Percentiles rank a stretch among this genome's conserved stretches.
phyloP scores from a whole-genome alignment of 1,139 yeast species.

The Diutina ranongensis region DNA sequence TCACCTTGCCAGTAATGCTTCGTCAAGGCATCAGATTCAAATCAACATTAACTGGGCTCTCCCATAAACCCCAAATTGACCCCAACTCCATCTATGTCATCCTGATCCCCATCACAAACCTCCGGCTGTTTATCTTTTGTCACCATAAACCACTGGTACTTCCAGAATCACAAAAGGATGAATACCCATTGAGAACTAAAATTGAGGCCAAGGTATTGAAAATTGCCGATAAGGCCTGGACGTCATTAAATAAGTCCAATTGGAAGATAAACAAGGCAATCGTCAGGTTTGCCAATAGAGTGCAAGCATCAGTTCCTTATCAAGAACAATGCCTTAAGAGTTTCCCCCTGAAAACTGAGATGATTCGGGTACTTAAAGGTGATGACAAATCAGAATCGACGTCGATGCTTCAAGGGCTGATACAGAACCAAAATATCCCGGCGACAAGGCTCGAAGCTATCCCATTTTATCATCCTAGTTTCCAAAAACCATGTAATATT shows the following conservation, averaged over 20 bases:
- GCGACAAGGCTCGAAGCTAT: conserved; percentile 27
- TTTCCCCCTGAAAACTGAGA: conserved; percentile 36
- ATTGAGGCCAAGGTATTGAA: conserved; percentile 27
- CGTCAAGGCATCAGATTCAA: neutral
- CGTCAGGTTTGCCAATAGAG: conserved; percentile 21
- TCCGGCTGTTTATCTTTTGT: conserved; percentile 46
- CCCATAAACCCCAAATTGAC: neutral
- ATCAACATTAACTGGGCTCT: neutral
- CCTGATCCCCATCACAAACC: conserved; percentile 49
- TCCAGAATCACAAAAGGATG: conserved; percentile 16
- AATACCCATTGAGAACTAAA: conserved; percentile 23
- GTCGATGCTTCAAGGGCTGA: conserved; percentile 21
- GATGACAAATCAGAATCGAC: conserved; percentile 6
- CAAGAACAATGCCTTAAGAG: conserved; percentile 40
- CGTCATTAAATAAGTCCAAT: conserved; percentile 28
- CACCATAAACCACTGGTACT: conserved; percentile 35
- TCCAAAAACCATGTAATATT: conserved; percentile 23
- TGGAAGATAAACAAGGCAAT: conserved; percentile 26
- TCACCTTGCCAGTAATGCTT: neutral
- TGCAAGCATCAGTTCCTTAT: conserved; percentile 38
- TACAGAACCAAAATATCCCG: conserved; percentile 19
- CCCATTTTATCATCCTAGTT: conserved; percentile 31
- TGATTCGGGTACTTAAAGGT: conserved; percentile 35
- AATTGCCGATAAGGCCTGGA: conserved; percentile 35
- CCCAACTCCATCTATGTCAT: conserved; percentile 26